These are phyloP conservation scores for Candida alai DNA, from an alignment of 805 yeast species.

Conservation along the genomic window DNA sequence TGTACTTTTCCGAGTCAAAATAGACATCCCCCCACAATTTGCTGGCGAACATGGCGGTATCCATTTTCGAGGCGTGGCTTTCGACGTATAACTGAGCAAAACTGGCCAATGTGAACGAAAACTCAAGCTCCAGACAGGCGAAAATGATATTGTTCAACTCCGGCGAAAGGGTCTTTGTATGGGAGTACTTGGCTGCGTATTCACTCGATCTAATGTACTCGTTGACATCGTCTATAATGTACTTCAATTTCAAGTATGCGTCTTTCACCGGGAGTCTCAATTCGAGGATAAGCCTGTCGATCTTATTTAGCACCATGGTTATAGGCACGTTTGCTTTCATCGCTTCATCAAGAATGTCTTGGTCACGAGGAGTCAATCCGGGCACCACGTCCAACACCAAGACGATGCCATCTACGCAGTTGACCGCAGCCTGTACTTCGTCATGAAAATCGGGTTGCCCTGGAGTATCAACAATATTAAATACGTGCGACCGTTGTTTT, in stretches of 20 bases:
- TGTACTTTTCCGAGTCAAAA: conserved; percentile 40
- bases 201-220: conserved; percentile 37
- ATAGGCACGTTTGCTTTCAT: conserved; percentile 49
- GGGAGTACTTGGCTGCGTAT: conserved; percentile 22
- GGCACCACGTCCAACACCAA: conserved; percentile 83
- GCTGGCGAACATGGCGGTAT: conserved; percentile 39
- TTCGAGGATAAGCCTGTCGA: conserved; percentile 84
- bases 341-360: conserved; percentile 48
- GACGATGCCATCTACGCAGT: conserved; percentile 61
- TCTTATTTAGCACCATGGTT: conserved; percentile 65
- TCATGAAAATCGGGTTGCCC: conserved; percentile 87
- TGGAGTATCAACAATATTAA: conserved; percentile 80
- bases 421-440: conserved; percentile 57
- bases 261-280: conserved; percentile 70
- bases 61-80: conserved; percentile 10
- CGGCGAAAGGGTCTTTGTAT: conserved; percentile 49
- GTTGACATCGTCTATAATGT: conserved; percentile 63
- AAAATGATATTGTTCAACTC: conserved; percentile 65
- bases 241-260: conserved; percentile 63
- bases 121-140: conserved; percentile 60
- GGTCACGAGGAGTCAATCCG: conserved; percentile 63
- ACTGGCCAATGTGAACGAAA: conserved; percentile 63
- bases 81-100: conserved; percentile 52
- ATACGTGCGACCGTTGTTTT: conserved; percentile 47
- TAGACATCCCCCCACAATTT: conserved; percentile 78